Percentiles rank a stretch among this genome's conserved stretches.
Conservation (phyloP, 2,329 filamentous ascomycete species). For the Chaetomiaceae sp. region DNA sequence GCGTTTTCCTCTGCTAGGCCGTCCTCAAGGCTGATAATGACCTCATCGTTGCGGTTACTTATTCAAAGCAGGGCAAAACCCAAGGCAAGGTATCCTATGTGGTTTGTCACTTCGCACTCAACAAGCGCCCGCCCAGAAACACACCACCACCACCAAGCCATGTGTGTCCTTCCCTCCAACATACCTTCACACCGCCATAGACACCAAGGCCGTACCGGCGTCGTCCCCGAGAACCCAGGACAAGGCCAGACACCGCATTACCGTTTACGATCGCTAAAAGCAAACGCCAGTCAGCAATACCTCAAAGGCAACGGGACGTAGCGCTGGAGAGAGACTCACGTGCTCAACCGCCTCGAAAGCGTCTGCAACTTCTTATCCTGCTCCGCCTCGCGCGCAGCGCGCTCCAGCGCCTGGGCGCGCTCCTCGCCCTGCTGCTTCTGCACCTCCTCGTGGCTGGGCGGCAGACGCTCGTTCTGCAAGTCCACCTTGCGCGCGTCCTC, state of each 20-base stretch:
- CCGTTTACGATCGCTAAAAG: conserved; percentile 19
- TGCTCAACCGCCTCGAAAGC: conserved; percentile 88
- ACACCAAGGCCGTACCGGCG: too few species aligned
- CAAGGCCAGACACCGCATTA: not conserved
- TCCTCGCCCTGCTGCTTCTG: conserved; percentile 77
- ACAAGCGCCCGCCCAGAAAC: too few species aligned
- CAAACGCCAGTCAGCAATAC: not conserved
- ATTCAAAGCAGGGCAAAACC: conserved; percentile 10
- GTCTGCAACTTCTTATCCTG: conserved; percentile 85
- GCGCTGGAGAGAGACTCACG: conserved; percentile 58
- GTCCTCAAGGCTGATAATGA: conserved; percentile 5
- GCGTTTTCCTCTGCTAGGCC: conserved; percentile 1
- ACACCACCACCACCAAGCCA: too few species aligned
- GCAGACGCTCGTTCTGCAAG: conserved; percentile 90
- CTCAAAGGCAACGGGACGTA: not conserved
- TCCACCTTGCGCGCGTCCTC: conserved; percentile 97
- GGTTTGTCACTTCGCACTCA: not conserved
- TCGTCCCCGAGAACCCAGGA: too few species aligned
- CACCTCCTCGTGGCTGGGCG: conserved; percentile 89
- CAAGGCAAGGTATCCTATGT: not conserved
- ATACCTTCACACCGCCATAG: not conserved
- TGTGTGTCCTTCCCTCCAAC: not conserved
- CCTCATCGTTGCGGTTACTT: conserved; percentile 6
- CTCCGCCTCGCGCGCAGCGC: conserved; percentile 82
- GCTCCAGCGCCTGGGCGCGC: conserved; percentile 75